Evolutionary conservation across 495 filamentous ascomycete genomes (phyloP).

Genomic region (Tuber microsphaerosporum): DNA sequence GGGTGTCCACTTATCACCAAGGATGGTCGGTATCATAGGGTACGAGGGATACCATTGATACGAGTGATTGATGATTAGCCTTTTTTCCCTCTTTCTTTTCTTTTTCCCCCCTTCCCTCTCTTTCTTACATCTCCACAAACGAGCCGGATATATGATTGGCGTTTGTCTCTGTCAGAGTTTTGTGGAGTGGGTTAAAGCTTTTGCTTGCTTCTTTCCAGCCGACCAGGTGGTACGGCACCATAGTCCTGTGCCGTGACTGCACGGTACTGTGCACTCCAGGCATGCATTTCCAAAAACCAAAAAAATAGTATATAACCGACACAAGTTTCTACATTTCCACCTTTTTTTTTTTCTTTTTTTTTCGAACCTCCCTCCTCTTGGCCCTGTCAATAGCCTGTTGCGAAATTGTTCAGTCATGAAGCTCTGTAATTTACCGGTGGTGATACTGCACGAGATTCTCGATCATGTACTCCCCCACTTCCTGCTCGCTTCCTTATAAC

Average conservation of each 20-base stretch:
- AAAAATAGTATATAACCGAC: constrained; percentile 2
- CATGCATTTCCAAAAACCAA: neutral
- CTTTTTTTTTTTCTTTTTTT: neutral
- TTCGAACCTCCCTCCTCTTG: neutral
- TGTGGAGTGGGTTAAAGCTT: neutral
- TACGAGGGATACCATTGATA: neutral
- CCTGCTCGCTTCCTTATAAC: neutral
- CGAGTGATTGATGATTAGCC: constrained; percentile 1
- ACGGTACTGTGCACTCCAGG: neutral
- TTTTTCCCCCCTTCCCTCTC: neutral
- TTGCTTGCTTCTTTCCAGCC: constrained; percentile 1
- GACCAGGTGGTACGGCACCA: neutral
- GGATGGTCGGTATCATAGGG: neutral
- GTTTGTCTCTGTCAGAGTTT: neutral
- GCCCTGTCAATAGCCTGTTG: neutral
- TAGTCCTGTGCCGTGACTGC: neutral
- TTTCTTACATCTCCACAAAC: neutral
- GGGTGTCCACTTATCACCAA: neutral
- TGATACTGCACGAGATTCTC: constrained; percentile 3
- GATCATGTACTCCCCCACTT: constrained; percentile 3
- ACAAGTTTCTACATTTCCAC: neutral
- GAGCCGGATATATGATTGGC: constrained; percentile 4
- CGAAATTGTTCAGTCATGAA: neutral
- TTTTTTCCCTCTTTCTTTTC: neutral
- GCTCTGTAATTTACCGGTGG: neutral